Base-by-base conservation (phyloP, 208 protist genomes). In the Borovskyia barvae region DNA sequence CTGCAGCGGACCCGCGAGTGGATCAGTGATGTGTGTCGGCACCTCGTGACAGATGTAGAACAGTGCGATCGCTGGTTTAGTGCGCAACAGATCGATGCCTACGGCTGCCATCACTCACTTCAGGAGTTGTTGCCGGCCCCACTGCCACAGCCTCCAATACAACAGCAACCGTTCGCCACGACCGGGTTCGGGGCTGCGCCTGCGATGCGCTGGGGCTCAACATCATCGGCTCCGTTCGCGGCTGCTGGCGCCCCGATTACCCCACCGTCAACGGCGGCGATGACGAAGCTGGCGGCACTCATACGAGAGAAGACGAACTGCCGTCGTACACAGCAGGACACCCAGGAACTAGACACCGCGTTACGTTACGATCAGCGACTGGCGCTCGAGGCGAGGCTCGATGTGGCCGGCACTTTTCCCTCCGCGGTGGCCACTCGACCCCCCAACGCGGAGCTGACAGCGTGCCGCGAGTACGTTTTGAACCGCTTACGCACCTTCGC, bases 91-190 rank as follows among this genome's bases (percentile, higher is more conserved):
- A 63, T 87, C 28, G 58, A 55, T 9, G 67, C 54, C 41, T 91
- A 85, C 63, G 82, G 87, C 56, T 84, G 80, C 50, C 53, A 61
- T 12, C 73, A 90, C 62, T 81, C 80, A 1, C 60, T 93, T 25
- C 59, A 79, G 28, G 80, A 93, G 56, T 46, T 59, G 19, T 41
- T 87, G 28, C 62, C 66, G 6, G 56, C 55, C n/a, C 48, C 41
- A 1, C 40, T 29, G 48, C 57, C 47, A 50, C 33, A 30, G 20
- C 20, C 36, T 20, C 22, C 56, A 30, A 62, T 48, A 53, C 32
- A 35, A 3, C 41, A 14, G 30, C 32, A 40, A 9, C 7, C 51
- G 36, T 19, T 36, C 30, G 36, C 55, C 20, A 36, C 22, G 45
- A 40, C 30, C 28, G 4, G 48, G 46, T 22, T 17, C 41, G 39